These are phyloP conservation scores for Sugiyamaella smithiae DNA, from an alignment of 805 yeast species.

Conservation along the genomic window DNA sequence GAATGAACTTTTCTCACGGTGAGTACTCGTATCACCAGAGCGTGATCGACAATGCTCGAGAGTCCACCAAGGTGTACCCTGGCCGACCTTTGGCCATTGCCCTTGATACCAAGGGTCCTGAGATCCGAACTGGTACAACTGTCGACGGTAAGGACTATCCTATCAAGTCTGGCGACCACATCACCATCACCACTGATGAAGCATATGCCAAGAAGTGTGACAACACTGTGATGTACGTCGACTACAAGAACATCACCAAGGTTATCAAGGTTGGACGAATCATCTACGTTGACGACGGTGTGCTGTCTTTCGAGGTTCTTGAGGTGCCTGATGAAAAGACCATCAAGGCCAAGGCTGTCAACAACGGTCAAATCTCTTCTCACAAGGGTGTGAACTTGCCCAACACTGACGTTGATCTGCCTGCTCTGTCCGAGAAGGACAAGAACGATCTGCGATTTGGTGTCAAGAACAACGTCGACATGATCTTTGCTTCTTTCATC, in stretches of 20 bases:
- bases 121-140: conserved; percentile 98
- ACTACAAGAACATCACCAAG: conserved; percentile 94
- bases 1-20: conserved; percentile 99
- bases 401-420: conserved; percentile 97
- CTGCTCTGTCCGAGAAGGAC: conserved; percentile 97
- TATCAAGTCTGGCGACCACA: conserved; percentile 79
- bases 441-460: conserved; percentile 89
- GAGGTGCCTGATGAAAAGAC: conserved; percentile 78
- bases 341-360: conserved; percentile 82
- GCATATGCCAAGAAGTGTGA: conserved; percentile 67
- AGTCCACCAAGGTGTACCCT: conserved; percentile 82
- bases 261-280: conserved; percentile 84
- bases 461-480: conserved; percentile 95
- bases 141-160: conserved; percentile 75
- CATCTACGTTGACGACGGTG: conserved; percentile 98
- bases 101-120: conserved; percentile 98
- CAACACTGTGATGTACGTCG: conserved; percentile 81
- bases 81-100: conserved; percentile 99
- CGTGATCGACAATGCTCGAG: conserved; percentile 93
- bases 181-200: conserved; percentile 91
- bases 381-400: conserved; percentile 99
- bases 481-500: conserved; percentile 98
- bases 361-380: conserved; percentile 92
- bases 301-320: conserved; percentile 86
- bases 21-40: conserved; percentile 96